These are phyloP conservation scores for Theileria orientalis DNA, from an alignment of 169 alveolate genomes.

Conservation along the genomic window DNA sequence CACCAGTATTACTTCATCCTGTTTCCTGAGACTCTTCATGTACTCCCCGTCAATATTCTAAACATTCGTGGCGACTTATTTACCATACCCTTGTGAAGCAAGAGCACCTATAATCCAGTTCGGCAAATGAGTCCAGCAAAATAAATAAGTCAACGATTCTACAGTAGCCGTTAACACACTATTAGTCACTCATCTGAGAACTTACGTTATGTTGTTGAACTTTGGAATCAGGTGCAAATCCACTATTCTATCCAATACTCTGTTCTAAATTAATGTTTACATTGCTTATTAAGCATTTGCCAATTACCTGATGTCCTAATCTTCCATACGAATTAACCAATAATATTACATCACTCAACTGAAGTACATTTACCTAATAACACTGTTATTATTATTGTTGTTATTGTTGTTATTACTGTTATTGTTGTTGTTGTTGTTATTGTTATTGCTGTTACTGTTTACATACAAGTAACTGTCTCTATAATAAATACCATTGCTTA, in stretches of 20 bases:
- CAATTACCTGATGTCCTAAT: too few relatives aligned
- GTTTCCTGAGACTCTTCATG: background rate
- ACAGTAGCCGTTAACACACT: background rate
- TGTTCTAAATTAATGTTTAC: background rate
- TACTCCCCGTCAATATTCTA: background rate
- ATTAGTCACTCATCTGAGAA: background rate
- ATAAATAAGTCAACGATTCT: conserved; percentile 34
- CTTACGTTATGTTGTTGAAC: background rate
- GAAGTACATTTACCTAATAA: too few relatives aligned
- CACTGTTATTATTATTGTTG: too few relatives aligned
- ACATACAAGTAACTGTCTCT: too few relatives aligned
- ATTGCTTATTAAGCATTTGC: background rate
- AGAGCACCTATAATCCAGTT: conserved; percentile 39
- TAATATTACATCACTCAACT: too few relatives aligned
- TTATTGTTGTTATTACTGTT: too few relatives aligned
- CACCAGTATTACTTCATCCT: background rate
- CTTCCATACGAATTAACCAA: too few relatives aligned
- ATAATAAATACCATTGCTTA: too few relatives aligned
- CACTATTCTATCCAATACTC: background rate
- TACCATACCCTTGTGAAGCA: conserved; percentile 7
- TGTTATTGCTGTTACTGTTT: too few relatives aligned
- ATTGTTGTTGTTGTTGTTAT: too few relatives aligned
- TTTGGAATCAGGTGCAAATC: background rate
- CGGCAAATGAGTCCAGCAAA: conserved; percentile 12
- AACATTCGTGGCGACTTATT: background rate